These are phyloP conservation scores for Suillus fuscotomentosus DNA, from an alignment of 768 basidiomycete genomes.

Conservation along the genomic window DNA sequence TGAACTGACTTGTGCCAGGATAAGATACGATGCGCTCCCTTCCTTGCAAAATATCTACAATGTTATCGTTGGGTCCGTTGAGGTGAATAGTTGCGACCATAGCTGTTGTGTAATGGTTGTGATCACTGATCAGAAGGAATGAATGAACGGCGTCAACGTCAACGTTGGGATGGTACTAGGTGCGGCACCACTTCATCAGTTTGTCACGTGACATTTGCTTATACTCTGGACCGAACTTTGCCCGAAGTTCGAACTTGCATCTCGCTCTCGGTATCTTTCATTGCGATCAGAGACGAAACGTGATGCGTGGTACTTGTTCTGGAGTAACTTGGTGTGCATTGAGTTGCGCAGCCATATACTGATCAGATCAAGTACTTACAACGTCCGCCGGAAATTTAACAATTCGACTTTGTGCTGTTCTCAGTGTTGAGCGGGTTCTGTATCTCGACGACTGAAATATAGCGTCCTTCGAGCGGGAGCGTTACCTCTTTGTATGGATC, in stretches of 20 bases:
- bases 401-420: no score
- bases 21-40: slow-evolving; percentile 43
- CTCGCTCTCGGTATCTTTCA: not conserved
- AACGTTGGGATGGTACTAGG: no score
- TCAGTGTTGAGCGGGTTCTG: no score
- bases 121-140: not conserved
- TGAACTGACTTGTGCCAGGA: slow-evolving; percentile 57
- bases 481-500: not conserved
- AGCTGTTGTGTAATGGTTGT: not conserved
- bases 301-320: not conserved
- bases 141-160: not conserved
- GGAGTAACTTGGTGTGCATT: not conserved
- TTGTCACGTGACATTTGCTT: no score
- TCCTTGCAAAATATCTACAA: slow-evolving; percentile 22
- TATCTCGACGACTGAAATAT: no score
- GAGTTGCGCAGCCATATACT: not conserved
- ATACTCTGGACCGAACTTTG: no score
- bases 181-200: no score
- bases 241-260: not conserved
- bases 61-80: slow-evolving; percentile 43
- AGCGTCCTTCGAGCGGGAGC: no score
- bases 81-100: slow-evolving; percentile 51
- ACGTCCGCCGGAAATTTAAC: no score
- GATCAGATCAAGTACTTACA: no score
- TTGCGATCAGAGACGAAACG: not conserved